Percentiles rank a stretch among this genome's conserved stretches.
phyloP scores from a whole-genome alignment of 2,329 filamentous ascomycete genomes.

The Xenoacremonium recifei region DNA sequence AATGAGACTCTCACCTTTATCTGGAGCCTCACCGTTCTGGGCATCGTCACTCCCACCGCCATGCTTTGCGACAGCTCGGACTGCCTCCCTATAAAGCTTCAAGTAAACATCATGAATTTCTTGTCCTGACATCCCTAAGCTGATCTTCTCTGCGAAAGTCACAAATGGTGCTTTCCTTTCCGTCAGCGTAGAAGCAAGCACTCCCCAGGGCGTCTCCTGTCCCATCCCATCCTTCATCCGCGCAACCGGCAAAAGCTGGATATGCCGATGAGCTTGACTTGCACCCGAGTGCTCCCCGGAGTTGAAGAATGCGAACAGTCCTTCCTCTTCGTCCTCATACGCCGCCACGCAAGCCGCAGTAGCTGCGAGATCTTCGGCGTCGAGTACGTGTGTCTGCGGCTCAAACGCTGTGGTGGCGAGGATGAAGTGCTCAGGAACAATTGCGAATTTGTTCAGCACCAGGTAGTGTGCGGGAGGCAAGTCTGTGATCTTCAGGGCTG shows the following conservation, averaged over 20 bases:
- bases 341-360: conserved; percentile 61
- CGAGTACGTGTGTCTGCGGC: conserved; percentile 63
- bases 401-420: conserved; percentile 64
- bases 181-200: conserved; percentile 44
- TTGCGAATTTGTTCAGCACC: conserved; percentile 73
- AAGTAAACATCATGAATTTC: conserved; percentile 45
- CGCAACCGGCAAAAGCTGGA: conserved; percentile 68
- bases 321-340: conserved; percentile 38
- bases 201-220: conserved; percentile 38
- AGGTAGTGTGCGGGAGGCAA: conserved; percentile 58
- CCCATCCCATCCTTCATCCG: conserved; percentile 57
- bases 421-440: conserved; percentile 71
- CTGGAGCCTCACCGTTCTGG: conserved; percentile 20
- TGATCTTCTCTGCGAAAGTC: conserved; percentile 41
- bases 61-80: conserved; percentile 32
- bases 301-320: conserved; percentile 69
- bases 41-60: not conserved
- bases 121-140: conserved; percentile 29
- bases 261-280: conserved; percentile 68
- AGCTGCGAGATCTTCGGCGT: conserved; percentile 57
- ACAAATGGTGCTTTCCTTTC: conserved; percentile 39
- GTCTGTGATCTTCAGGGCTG: conserved; percentile 50
- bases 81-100: conserved; percentile 45
- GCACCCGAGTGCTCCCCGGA: conserved; percentile 67
- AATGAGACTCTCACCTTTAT: conserved; percentile 46